Evolutionary conservation across 2,329 filamentous ascomycete genomes (phyloP), one percentile per base, ranked within the genome.

Genomic region (Ceratocystis ficicola): DNA sequence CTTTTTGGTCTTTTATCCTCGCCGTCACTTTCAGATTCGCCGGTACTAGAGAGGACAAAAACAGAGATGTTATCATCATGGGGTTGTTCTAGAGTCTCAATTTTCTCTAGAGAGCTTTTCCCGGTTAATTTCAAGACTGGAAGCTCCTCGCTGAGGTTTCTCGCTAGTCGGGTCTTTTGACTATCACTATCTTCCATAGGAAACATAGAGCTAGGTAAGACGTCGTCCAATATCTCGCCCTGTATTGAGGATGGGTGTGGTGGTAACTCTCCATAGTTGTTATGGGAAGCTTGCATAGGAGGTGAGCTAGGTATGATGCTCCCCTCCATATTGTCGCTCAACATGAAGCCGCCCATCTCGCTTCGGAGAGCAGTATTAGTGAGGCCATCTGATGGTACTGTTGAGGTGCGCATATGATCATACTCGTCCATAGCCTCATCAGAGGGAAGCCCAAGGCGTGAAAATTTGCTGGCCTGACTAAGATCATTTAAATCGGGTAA

Each of bases 391-490:
- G 66, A 64, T 28, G 61, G 32, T 36, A 46, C 62, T 44, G 66
- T 65, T 20, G 66, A 68, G 28, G 66, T 65, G n/a, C 66, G 57
- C 61, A 65, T 66, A 30, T 64, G 52, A 5, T 64, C 66, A 48
- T 61, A 61, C 5, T 65, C 64, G 30, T 67, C 66, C 62, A 67
- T 55, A 2, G 66, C 66, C 46, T 67, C 66, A 20, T 62, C 36
- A 4, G 59, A 52, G 22, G 66, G 66, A 2, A 67, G 36, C 3
- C 66, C 66, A 22, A 67, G 46, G 5, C 66, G 66, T 28, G 66
- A 65, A 55, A 64, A 67, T 4, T 41, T 17, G 60, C 32, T 55
- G 4, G 28, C 30, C 4, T 36, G 17, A 48, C n/a, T 17, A 12
- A 15, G 32, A 25, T 52, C 62, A 52, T 44, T 55, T 30, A 44